Conservation (phyloP, 2,329 filamentous ascomycete genomes). For the Ceratocystis lukuohia region DNA sequence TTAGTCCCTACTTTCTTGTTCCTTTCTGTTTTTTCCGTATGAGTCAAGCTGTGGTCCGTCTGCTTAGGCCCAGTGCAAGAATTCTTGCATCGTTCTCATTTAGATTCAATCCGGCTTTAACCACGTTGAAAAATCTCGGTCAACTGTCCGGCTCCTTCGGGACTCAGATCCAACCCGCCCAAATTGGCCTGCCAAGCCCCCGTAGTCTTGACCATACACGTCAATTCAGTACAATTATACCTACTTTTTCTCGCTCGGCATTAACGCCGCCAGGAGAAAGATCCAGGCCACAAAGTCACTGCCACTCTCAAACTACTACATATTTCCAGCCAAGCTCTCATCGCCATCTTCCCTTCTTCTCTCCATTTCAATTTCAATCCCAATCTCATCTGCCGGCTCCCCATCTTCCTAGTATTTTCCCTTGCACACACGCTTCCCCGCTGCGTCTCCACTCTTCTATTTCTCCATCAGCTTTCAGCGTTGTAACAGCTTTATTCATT, state of each 20-base stretch:
- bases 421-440: not conserved
- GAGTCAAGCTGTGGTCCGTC: conserved; percentile 5
- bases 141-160: conserved; percentile 3
- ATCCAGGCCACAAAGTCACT: not conserved
- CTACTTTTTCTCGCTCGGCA: not conserved
- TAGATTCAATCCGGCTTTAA: not conserved
- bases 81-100: conserved; percentile 11
- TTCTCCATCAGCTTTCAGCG: not conserved
- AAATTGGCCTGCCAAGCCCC: not conserved
- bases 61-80: conserved; percentile 11
- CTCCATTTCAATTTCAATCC: not conserved
- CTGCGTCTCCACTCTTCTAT: conserved; percentile 16
- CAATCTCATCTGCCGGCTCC: too few relatives aligned
- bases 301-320: not conserved
- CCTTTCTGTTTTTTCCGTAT: not conserved
- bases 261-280: not conserved
- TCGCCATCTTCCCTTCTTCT: not conserved
- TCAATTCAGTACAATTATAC: not conserved
- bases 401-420: not conserved
- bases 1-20: not conserved
- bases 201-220: not conserved
- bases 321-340: not conserved
- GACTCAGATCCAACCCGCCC: not conserved
- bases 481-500: not conserved
- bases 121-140: conserved; percentile 1